These are phyloP conservation scores for Saturnispora gosingensis DNA, from an alignment of 805 yeast species.

Conservation along the genomic window DNA sequence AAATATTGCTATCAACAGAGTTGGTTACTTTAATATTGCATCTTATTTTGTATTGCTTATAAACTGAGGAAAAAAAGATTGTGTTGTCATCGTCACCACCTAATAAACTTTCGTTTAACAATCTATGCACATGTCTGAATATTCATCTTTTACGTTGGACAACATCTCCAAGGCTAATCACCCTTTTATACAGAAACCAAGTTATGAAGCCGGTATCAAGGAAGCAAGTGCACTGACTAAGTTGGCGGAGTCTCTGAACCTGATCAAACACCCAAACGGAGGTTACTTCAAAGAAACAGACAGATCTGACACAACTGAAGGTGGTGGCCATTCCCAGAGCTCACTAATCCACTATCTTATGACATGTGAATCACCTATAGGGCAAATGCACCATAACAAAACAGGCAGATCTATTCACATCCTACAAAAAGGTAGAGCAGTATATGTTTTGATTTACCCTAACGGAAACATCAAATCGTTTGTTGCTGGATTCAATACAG, in stretches of 20 bases:
- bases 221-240: conserved; percentile 20
- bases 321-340: conserved; percentile 18
- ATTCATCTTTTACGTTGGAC: conserved; percentile 17
- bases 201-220: conserved; percentile 13
- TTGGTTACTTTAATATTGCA: neutral
- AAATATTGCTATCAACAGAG: neutral
- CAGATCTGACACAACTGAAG: conserved; percentile 26
- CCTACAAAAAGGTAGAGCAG: conserved; percentile 47
- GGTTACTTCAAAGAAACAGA: conserved; percentile 52
- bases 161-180: conserved; percentile 10
- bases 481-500: conserved; percentile 42
- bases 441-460: conserved; percentile 44
- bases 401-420: conserved; percentile 47
- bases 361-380: conserved; percentile 42
- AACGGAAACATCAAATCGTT: conserved; percentile 41
- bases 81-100: neutral
- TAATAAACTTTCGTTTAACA: too few relatives aligned
- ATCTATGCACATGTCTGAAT: conserved; percentile 3
- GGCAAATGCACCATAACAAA: conserved; percentile 39
- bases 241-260: conserved; percentile 29
- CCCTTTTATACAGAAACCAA: conserved; percentile 18
- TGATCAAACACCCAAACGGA: conserved; percentile 44
- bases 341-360: conserved; percentile 46
- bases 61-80: neutral
- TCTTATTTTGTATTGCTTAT: neutral